Conservation (phyloP, 352 stramenopile genomes). For the Phytophthora tubulina region DNA sequence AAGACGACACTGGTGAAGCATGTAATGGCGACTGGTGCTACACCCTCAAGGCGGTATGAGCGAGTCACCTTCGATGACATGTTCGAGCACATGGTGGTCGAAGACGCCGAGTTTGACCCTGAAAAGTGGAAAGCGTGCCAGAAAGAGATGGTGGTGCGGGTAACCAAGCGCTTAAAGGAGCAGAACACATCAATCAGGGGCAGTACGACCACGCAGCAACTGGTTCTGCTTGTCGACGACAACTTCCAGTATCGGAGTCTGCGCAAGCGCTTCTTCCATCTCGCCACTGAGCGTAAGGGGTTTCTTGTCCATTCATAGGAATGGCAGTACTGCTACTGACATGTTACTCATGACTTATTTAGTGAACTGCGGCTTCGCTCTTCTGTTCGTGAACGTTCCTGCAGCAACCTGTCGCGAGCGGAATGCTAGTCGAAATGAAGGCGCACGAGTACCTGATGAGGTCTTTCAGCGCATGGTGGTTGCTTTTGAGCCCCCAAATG, state of each 20-base stretch:
- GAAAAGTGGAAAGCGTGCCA: slow-evolving; percentile 64
- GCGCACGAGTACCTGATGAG: slow-evolving; percentile 48
- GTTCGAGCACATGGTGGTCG: slow-evolving; percentile 34
- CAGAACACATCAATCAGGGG: background rate
- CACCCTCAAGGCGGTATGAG: slow-evolving; percentile 30
- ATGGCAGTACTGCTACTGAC: slow-evolving; percentile 20
- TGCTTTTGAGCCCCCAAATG: slow-evolving; percentile 55
- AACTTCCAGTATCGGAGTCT: slow-evolving; percentile 78
- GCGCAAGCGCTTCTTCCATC: slow-evolving; percentile 73
- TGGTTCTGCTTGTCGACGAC: slow-evolving; percentile 75
- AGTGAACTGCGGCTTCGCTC: slow-evolving; percentile 58
- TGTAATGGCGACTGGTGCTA: slow-evolving; percentile 22
- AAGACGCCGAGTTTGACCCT: slow-evolving; percentile 52
- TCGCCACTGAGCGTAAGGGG: slow-evolving; percentile 54
- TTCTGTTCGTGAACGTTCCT: slow-evolving; percentile 50
- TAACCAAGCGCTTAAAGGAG: slow-evolving; percentile 31
- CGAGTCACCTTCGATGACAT: slow-evolving; percentile 72
- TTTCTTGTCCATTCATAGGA: background rate
- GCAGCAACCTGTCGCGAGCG: slow-evolving; percentile 45
- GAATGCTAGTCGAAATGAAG: slow-evolving; percentile 46
- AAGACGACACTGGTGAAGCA: slow-evolving; percentile 71
- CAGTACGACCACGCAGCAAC: slow-evolving; percentile 6
- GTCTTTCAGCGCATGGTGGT: slow-evolving; percentile 60
- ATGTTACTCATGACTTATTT: slow-evolving; percentile 25
- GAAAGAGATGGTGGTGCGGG: slow-evolving; percentile 48